These are phyloP conservation scores for Teratosphaeria zuluensis DNA, from an alignment of 2,329 filamentous ascomycete genomes.

Conservation along the genomic window DNA sequence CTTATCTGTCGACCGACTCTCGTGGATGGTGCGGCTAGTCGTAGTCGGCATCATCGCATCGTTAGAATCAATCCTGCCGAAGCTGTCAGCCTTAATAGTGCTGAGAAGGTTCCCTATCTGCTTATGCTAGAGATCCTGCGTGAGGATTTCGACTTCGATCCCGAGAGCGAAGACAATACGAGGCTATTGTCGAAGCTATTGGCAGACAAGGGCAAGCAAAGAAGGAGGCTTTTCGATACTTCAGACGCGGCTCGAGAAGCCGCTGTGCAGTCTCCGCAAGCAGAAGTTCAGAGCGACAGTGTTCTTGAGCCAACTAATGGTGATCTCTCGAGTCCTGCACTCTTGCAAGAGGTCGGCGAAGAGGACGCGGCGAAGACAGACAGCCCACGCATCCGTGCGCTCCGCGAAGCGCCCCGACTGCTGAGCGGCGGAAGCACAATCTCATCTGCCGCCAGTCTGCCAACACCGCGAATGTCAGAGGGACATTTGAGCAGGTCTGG, in stretches of 20 bases:
- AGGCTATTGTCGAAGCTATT: slow-evolving; percentile 54
- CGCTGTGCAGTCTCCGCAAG: slow-evolving; percentile 32
- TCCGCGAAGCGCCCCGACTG: slow-evolving; percentile 40
- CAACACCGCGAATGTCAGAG: slow-evolving; percentile 61
- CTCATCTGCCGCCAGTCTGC: slow-evolving; percentile 50
- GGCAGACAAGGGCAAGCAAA: slow-evolving; percentile 52
- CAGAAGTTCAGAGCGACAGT: slow-evolving; percentile 50
- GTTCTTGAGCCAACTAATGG: slow-evolving; percentile 76
- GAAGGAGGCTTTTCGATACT: slow-evolving; percentile 42
- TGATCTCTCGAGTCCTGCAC: slow-evolving; percentile 63
- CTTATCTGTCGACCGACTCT: slow-evolving; percentile 69
- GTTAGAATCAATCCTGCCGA: slow-evolving; percentile 76
- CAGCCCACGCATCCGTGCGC: slow-evolving; percentile 11
- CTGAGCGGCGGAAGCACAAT: slow-evolving; percentile 54
- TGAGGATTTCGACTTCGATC: slow-evolving; percentile 76
- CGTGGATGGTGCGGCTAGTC: slow-evolving; percentile 61
- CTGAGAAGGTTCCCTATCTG: slow-evolving; percentile 75
- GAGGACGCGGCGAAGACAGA: slow-evolving; percentile 32
- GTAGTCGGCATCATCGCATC: slow-evolving; percentile 71
- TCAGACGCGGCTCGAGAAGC: slow-evolving; percentile 51
- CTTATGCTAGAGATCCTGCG: slow-evolving; percentile 75
- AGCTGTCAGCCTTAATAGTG: slow-evolving; percentile 76
- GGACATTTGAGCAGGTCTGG: slow-evolving; percentile 57
- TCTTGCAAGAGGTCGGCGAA: slow-evolving; percentile 50
- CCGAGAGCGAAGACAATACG: slow-evolving; percentile 62